Base-by-base conservation (phyloP, 768 basidiomycete genomes). In the Leccinum subgranulosum region DNA sequence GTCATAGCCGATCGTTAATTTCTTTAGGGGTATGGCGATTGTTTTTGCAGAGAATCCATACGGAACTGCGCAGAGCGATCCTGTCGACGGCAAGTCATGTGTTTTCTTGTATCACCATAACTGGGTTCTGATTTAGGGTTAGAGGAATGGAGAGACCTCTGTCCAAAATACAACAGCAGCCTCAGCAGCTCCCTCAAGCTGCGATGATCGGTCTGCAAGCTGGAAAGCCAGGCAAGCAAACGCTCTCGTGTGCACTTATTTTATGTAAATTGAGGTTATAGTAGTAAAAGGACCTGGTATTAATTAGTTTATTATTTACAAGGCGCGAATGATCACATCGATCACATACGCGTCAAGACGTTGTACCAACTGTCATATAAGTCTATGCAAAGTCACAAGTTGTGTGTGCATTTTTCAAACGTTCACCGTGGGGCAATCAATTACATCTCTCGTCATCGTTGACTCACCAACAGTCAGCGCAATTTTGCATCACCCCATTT, bases 21-120 rank as follows among this genome's bases (percentile, higher is more conserved):
- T 27, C 7, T 75, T 76, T 60, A 70, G 75, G 34, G 74, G 74
- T 17, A 68, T 75, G 51, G 75, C 74, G 8, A 66, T 76, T 15
- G 70, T 75, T 17, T 72, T 74, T 36, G 73, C 71, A 19, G 74
- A 74, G 51, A 62, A 69, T 34, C 66, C 72, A 14, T 59, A 61
- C 11, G 76, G 57, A 53, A 61, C 58, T 15, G 47, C 47, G 15
- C 47, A 48, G 14, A 48, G 25, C 15, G 9, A 48, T 17, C 47
- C 47, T 25, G 23, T 48, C 15, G 6, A 48, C 23, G 25, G 47
- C 9, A n/a, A 48, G 47, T 12, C 25, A 17, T 12, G 19, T 17
- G 3, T 41, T n/a, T n/a, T 10, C n/a, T 27, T n/a, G 11, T 9
- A 4, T 28, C 15, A 11, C 53, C 14, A 3, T 3, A 14, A 6